Evolutionary conservation across 164 flowering plant genomes (phyloP), one percentile per base, ranked within the genome.

Genomic region (Nelumbo lutea): DNA sequence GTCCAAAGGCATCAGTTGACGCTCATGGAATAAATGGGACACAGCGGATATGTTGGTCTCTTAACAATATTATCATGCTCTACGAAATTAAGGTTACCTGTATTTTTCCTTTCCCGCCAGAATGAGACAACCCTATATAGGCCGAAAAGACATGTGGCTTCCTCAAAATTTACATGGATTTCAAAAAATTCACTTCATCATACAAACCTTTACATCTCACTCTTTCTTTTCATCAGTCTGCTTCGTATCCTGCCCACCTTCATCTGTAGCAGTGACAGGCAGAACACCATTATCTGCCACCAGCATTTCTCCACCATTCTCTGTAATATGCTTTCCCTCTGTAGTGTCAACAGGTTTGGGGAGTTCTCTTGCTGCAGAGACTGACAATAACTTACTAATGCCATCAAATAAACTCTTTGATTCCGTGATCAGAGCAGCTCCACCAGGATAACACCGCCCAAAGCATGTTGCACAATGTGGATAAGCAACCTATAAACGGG

Each of bases 401-500:
- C 96, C 97, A 63, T 87, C 92, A 65, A 84, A 88, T 59, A 84
- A 73, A 72, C 67, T 79, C 79, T 88, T 93, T 38, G 87, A 89
- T 41, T 89, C 95, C 60, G 79, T 76, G 69, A 95, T 79, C 66
- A 88, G 77, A 65, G 86, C 63, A 71, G 85, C 83, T 45, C 96
- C 94, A 39, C 95, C 90, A 8, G 92, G 90, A 82, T 86, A 95
- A 73, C 98, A 95, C 4, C 99, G 95, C 8, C 93, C 98, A 78
- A 90, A 92, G 81, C 98, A 90, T 53, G 87, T 84, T 11, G 88
- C 88, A 65, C 93, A 87, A 75, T 92, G 86, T 55, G 99, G 91
- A 76, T 77, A 90, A 50, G 81, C 96, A 66, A 95, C 91, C 99
- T 92, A 75, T 43, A 65, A 41, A 6, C 3, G 48, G 55, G 53